Evolutionary conservation across 2,329 filamentous ascomycete species (phyloP).

Genomic region (Sporothrix variecibatus): DNA sequence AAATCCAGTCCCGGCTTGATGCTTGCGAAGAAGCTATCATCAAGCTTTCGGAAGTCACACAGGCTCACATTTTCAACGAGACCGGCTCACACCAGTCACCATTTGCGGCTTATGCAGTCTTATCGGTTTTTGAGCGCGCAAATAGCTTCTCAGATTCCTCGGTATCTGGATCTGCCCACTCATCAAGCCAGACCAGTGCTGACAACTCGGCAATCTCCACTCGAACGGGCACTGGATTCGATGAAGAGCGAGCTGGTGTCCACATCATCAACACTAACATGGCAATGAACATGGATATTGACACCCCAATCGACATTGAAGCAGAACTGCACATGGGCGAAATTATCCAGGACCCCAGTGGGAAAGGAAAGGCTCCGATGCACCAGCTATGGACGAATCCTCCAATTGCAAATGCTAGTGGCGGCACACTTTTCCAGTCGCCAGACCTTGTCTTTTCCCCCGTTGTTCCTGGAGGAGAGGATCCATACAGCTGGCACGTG

Average conservation of each 20-base stretch:
- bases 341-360: background rate
- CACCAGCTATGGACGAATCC: constrained; percentile 29
- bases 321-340: background rate
- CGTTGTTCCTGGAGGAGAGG: constrained; percentile 19
- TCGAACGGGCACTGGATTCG: constrained; percentile 16
- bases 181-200: constrained; percentile 40
- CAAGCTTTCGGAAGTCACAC: constrained; percentile 45
- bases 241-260: background rate
- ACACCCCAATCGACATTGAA: background rate
- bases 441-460: background rate
- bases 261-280: background rate
- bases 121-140: constrained; percentile 54
- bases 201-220: background rate
- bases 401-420: constrained; percentile 34
- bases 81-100: constrained; percentile 19
- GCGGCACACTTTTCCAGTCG: background rate
- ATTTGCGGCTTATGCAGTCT: constrained; percentile 37
- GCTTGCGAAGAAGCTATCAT: constrained; percentile 48
- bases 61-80: constrained; percentile 41
- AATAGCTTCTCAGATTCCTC: constrained; percentile 52
- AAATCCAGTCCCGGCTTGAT: constrained; percentile 42
- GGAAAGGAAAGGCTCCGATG: constrained; percentile 16
- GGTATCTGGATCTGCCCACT: constrained; percentile 43
- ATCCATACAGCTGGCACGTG: constrained; percentile 44
- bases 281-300: constrained; percentile 9